Evolutionary conservation across 148 eudicot species (phyloP).

Genomic region (Rhododendron griersonianum): DNA sequence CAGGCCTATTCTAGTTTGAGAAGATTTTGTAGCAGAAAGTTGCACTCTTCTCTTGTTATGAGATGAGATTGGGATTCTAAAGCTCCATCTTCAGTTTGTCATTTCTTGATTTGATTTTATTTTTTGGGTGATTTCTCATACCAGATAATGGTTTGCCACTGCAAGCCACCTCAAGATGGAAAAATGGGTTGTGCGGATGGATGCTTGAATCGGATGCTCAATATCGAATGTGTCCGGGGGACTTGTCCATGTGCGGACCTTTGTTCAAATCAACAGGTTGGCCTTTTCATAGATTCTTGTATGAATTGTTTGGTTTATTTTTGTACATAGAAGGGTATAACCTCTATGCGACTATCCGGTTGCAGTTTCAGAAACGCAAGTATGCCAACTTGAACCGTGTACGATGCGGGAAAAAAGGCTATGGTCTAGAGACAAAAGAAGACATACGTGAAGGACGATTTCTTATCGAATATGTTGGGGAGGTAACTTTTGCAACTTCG

Average conservation of each 20-base stretch:
- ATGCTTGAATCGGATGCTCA: slow-evolving; percentile 93
- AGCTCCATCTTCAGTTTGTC: not conserved
- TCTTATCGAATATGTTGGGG: slow-evolving; percentile 97
- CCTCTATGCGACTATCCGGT: slow-evolving; percentile 5
- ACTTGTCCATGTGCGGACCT: slow-evolving; percentile 93
- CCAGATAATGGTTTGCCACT: slow-evolving; percentile 96
- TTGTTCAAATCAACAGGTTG: slow-evolving; percentile 93
- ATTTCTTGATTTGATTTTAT: too few relatives aligned
- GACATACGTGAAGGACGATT: slow-evolving; percentile 71
- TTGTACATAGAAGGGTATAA: not conserved
- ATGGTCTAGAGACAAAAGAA: slow-evolving; percentile 74
- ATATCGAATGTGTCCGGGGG: slow-evolving; percentile 86
- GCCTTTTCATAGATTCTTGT: not conserved
- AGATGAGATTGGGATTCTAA: too few relatives aligned
- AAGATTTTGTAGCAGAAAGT: not conserved
- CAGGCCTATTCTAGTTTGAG: not conserved
- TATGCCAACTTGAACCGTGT: slow-evolving; percentile 71
- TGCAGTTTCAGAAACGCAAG: slow-evolving; percentile 82
- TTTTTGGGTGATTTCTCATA: slow-evolving; percentile 15
- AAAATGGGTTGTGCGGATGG: slow-evolving; percentile 79
- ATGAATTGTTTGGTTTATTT: not conserved
- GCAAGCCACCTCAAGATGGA: slow-evolving; percentile 74
- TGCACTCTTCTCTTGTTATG: not conserved
- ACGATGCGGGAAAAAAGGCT: slow-evolving; percentile 88
- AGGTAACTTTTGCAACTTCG: slow-evolving; percentile 45